Evolutionary conservation across 83 land plant species (phyloP).

Genomic region (Isoetes engelmannii): DNA sequence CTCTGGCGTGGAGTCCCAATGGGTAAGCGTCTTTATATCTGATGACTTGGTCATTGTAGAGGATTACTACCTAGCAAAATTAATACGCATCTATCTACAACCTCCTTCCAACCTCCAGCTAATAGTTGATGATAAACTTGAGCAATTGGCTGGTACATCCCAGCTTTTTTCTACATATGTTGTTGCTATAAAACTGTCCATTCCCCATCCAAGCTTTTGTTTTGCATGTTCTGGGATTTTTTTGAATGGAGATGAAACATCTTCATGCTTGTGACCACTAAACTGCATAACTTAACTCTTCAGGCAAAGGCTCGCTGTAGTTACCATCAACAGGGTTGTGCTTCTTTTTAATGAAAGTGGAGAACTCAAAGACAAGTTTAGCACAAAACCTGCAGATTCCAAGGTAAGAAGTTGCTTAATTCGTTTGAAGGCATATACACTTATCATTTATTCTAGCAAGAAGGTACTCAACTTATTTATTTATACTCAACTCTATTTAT

Average conservation of each 20-base stretch:
- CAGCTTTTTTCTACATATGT: no score
- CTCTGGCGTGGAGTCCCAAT: conserved; percentile 40
- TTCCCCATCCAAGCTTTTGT: no score
- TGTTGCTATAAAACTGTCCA: no score
- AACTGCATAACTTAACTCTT: not conserved
- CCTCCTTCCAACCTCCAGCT: not conserved
- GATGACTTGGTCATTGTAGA: not conserved
- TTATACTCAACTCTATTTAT: not conserved
- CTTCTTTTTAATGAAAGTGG: conserved; percentile 41
- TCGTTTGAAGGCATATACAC: no score
- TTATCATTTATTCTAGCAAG: no score
- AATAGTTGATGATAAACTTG: not conserved
- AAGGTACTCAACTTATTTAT: not conserved
- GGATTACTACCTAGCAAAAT: not conserved
- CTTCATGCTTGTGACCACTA: not conserved
- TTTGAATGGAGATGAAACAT: not conserved
- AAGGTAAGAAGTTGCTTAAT: conserved; percentile 24
- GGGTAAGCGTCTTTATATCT: conserved; percentile 13
- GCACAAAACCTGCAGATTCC: conserved; percentile 38
- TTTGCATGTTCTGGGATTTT: not conserved
- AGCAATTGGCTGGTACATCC: not conserved
- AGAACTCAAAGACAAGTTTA: conserved; percentile 35
- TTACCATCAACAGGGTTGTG: conserved; percentile 26
- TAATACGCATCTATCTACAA: not conserved
- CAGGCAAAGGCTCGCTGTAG: conserved; percentile 37